These are phyloP conservation scores for Marasmius fiardii DNA, from an alignment of 1,284 basidiomycete species.

Conservation along the genomic window DNA sequence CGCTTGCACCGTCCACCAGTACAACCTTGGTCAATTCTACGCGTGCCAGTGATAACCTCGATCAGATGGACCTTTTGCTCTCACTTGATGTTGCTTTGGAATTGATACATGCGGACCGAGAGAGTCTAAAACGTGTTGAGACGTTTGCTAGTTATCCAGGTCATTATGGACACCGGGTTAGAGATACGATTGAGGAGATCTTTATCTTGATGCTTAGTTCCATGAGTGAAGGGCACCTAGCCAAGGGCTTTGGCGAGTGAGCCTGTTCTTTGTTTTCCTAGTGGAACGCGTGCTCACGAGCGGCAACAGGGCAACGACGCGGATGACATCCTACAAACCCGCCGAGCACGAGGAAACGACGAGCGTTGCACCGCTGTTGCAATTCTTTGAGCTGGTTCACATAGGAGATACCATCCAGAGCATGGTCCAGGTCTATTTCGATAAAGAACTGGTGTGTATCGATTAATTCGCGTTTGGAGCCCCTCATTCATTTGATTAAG, in stretches of 20 bases:
- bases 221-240: conserved; percentile 78
- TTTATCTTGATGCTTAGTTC: conserved; percentile 84
- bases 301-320: conserved; percentile 64
- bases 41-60: conserved; percentile 30
- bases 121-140: conserved; percentile 88
- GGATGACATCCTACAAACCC: conserved; percentile 87
- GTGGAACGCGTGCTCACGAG: not conserved
- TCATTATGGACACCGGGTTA: conserved; percentile 75
- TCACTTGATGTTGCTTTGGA: conserved; percentile 91
- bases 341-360: conserved; percentile 76
- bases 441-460: conserved; percentile 79
- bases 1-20: conserved; percentile 10
- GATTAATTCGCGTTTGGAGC: not conserved
- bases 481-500: not conserved
- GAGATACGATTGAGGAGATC: conserved; percentile 89
- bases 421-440: conserved; percentile 97
- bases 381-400: conserved; percentile 98
- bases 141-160: conserved; percentile 87
- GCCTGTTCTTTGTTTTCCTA: conserved; percentile 21
- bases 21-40: conserved; percentile 15
- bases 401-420: conserved; percentile 96
- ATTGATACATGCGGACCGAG: conserved; percentile 89
- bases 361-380: conserved; percentile 86
- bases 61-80: conserved; percentile 81
- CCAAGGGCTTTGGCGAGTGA: conserved; percentile 81